Conservation (phyloP, 306 rosid genomes). For the Trichosanthes cucumerina region DNA sequence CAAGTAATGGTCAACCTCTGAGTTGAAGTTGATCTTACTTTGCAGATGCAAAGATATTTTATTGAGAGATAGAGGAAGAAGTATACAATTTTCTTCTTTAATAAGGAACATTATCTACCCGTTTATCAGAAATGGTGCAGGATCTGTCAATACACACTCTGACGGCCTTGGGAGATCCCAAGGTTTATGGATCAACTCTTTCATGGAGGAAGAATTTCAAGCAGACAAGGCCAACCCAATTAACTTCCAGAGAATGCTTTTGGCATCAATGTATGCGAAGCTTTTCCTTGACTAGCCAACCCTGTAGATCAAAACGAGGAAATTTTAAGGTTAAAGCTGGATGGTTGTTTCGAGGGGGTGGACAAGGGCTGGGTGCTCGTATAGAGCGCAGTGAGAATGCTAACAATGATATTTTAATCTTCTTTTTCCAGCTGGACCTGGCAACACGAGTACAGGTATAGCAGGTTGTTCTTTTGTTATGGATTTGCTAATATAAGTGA, state of each 20-base stretch:
- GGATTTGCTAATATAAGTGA: not conserved
- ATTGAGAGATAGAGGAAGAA: not conserved
- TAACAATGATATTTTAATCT: slow-evolving; percentile 74
- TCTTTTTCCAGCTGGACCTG: slow-evolving; percentile 80
- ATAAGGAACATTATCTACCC: not conserved
- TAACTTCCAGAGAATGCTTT: slow-evolving; percentile 21
- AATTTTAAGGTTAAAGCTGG: slow-evolving; percentile 48
- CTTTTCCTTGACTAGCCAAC: slow-evolving; percentile 26
- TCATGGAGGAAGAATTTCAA: slow-evolving; percentile 38
- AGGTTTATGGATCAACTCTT: slow-evolving; percentile 32
- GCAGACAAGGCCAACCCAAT: slow-evolving; percentile 28
- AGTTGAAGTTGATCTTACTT: not conserved
- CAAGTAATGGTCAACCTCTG: not conserved
- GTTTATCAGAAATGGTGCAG: slow-evolving; percentile 39
- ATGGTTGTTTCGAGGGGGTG: slow-evolving; percentile 78
- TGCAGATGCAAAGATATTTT: not conserved
- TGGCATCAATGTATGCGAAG: slow-evolving; percentile 30
- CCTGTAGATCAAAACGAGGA: slow-evolving; percentile 27
- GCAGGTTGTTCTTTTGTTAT: not conserved
- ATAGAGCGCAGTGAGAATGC: slow-evolving; percentile 78
- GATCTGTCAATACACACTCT: slow-evolving; percentile 49
- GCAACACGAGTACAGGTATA: slow-evolving; percentile 91
- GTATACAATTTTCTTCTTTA: not conserved
- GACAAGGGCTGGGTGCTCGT: slow-evolving; percentile 48
- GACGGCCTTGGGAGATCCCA: slow-evolving; percentile 32